Evolutionary conservation across 306 rosid genomes (phyloP).

Genomic region (Sophora flavescens): DNA sequence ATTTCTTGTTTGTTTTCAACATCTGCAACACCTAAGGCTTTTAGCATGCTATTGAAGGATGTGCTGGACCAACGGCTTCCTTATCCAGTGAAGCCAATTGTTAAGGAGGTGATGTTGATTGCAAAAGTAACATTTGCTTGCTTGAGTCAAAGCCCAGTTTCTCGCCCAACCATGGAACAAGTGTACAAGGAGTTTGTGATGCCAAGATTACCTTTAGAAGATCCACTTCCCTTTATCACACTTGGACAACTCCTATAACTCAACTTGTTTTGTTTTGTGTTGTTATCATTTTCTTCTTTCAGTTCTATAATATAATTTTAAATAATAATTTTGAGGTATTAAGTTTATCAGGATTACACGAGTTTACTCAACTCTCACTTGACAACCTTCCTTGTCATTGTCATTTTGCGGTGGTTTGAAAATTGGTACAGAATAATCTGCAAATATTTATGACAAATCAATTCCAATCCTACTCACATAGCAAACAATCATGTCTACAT

Average conservation of each 20-base stretch:
- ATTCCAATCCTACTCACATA: too few relatives aligned
- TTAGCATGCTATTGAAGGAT: conserved; percentile 31
- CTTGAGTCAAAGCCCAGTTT: conserved; percentile 33
- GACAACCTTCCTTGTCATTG: too few relatives aligned
- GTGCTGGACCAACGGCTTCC: conserved; percentile 39
- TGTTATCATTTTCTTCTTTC: not conserved
- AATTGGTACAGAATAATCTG: too few relatives aligned
- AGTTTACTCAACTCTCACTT: too few relatives aligned
- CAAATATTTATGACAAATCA: too few relatives aligned
- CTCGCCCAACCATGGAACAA: conserved; percentile 46
- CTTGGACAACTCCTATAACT: conserved; percentile 40
- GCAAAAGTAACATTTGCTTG: conserved; percentile 34
- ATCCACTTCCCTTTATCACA: conserved; percentile 3
- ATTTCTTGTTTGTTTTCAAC: conserved; percentile 23
- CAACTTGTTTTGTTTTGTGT: not conserved
- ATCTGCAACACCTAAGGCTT: not conserved
- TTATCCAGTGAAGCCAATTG: conserved; percentile 16
- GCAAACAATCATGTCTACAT: too few relatives aligned
- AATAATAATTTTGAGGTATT: too few relatives aligned
- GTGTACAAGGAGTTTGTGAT: conserved; percentile 35
- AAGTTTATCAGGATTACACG: too few relatives aligned
- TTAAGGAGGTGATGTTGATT: conserved; percentile 32
- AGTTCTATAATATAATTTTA: too few relatives aligned
- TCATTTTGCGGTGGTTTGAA: too few relatives aligned
- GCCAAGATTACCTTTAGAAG: not conserved